These are phyloP conservation scores for Nymphaea colorata DNA, from an alignment of 164 flowering plant species.

Conservation along the genomic window DNA sequence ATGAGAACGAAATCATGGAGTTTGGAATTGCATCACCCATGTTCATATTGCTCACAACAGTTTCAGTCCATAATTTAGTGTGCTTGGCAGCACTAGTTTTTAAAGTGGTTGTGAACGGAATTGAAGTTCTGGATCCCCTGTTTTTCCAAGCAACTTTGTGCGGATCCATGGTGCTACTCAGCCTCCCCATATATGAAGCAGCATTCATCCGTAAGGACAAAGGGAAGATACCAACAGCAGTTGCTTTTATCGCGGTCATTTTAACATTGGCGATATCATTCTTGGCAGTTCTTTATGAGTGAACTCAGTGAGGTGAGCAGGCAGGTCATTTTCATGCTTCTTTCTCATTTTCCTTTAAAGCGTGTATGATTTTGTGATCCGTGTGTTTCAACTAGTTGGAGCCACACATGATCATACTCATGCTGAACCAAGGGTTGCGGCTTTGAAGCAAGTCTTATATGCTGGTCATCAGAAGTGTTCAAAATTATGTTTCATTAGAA, in stretches of 20 bases:
- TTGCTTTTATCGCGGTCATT: constrained; percentile 24
- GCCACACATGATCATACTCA: too few relatives aligned
- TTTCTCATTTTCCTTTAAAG: too few relatives aligned
- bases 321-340: too few relatives aligned
- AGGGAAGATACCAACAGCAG: constrained; percentile 47
- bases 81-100: constrained; percentile 25
- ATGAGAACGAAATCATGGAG: constrained; percentile 53
- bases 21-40: constrained; percentile 51
- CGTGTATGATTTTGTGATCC: too few relatives aligned
- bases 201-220: constrained; percentile 53
- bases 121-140: constrained; percentile 8
- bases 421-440: too few relatives aligned
- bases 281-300: neutral
- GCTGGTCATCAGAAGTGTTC: too few relatives aligned
- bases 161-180: constrained; percentile 31
- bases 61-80: constrained; percentile 46
- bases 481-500: too few relatives aligned
- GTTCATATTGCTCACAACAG: constrained; percentile 37
- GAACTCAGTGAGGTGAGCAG: neutral
- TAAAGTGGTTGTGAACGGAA: constrained; percentile 6
- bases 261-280: constrained; percentile 22
- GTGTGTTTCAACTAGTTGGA: too few relatives aligned
- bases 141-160: constrained; percentile 36
- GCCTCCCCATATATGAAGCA: constrained; percentile 47
- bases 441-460: too few relatives aligned